A percentile compares a stretch with the other conserved stretches of the same genome.
These are phyloP conservation scores for Ustilago lituana DNA, from an alignment of 1,284 basidiomycete genomes.

Conservation along the genomic window DNA sequence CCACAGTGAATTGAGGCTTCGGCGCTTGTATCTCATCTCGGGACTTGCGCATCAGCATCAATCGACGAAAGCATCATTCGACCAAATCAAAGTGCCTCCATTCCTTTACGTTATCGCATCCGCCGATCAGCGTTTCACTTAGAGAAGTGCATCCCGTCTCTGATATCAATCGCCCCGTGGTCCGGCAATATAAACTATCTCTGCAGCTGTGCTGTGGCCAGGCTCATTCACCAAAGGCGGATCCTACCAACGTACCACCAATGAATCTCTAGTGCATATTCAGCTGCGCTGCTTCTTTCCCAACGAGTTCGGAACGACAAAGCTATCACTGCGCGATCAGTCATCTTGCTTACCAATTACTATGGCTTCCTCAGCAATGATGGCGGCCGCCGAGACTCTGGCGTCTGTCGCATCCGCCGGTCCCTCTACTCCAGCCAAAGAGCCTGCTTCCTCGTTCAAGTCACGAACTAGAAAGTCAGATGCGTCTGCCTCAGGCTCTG, in stretches of 20 bases:
- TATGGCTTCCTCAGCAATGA: slow-evolving; percentile 47
- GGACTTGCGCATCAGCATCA: too few species aligned
- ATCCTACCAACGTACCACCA: not conserved
- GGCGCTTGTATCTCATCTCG: too few species aligned
- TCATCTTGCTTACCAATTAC: not conserved
- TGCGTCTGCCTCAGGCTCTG: slow-evolving; percentile 13
- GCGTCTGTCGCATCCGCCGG: slow-evolving; percentile 46
- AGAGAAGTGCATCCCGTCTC: too few species aligned
- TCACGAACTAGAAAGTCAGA: slow-evolving; percentile 12
- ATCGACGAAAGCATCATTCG: not conserved
- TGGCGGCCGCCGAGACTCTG: slow-evolving; percentile 51
- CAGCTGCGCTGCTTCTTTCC: not conserved
- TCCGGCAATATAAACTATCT: too few species aligned
- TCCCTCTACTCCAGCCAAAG: slow-evolving; percentile 32
- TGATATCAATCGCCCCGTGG: too few species aligned
- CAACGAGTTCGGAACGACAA: too few species aligned
- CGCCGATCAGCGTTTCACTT: too few species aligned
- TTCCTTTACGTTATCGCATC: too few species aligned
- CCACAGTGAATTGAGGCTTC: too few species aligned
- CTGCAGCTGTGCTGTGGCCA: too few species aligned
- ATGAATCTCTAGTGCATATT: slow-evolving; percentile 5
- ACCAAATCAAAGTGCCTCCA: too few species aligned
- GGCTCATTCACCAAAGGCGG: too few species aligned
- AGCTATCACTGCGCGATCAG: not conserved
- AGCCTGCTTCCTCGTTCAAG: slow-evolving; percentile 6